Percentiles rank a stretch among this genome's conserved stretches.
Evolutionary conservation across 345 rosid genomes (phyloP).

Genomic region (Populus simonii): DNA sequence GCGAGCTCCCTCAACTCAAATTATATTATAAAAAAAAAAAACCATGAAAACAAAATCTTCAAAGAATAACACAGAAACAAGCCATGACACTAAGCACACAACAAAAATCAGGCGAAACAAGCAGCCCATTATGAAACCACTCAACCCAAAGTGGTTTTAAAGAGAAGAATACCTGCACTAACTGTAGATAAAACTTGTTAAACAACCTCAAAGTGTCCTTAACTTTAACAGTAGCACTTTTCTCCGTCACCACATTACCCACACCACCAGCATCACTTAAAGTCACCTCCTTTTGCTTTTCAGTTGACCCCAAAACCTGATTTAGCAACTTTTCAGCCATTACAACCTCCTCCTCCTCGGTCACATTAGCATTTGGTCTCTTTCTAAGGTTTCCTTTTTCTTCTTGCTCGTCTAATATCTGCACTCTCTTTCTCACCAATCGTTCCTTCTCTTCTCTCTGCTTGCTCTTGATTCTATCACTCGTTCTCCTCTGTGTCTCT

Average conservation of each 20-base stretch:
- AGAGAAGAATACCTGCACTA: conserved; percentile 56
- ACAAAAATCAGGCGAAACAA: neutral
- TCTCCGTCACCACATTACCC: conserved; percentile 20
- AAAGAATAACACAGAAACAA: neutral
- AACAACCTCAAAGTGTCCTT: conserved; percentile 67
- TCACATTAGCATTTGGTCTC: conserved; percentile 9
- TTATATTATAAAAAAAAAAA: neutral
- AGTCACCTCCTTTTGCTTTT: neutral
- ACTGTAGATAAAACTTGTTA: conserved; percentile 78
- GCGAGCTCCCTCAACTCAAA: neutral
- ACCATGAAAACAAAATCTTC: neutral
- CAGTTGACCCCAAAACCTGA: neutral
- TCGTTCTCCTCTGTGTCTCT: conserved; percentile 28
- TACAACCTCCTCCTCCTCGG: conserved; percentile 7
- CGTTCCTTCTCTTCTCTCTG: conserved; percentile 48
- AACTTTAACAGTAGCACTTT: conserved; percentile 55
- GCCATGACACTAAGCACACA: neutral
- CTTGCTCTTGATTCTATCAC: conserved; percentile 39
- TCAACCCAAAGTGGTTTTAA: neutral
- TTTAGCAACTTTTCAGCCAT: conserved; percentile 1
- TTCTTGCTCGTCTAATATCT: conserved; percentile 27
- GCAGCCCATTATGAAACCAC: neutral
- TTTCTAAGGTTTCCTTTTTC: conserved; percentile 6
- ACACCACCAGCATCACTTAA: neutral
- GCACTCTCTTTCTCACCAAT: conserved; percentile 39